These are phyloP conservation scores for Leccinum disarticulatum DNA, from an alignment of 768 basidiomycete genomes.

Conservation along the genomic window DNA sequence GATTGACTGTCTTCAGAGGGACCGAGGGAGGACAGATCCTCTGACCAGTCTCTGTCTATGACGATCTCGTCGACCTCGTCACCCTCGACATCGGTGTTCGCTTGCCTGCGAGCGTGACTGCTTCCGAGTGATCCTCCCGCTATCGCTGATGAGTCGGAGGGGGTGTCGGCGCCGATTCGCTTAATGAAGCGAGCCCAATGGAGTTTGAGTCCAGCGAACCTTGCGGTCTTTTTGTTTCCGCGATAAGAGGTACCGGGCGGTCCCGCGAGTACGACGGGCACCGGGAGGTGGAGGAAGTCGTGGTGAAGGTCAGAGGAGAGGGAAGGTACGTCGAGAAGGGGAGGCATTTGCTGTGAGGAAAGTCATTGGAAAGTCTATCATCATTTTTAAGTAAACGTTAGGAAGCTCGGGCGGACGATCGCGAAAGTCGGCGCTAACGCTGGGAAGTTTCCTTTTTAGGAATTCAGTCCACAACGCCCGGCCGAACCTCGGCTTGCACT, in stretches of 20 bases:
- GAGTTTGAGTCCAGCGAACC: constrained; percentile 38
- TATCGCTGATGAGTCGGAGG: constrained; percentile 52
- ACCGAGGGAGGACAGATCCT: constrained; percentile 51
- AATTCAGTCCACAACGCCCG: not conserved
- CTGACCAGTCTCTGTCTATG: constrained; percentile 70
- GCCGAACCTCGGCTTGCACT: constrained; percentile 17
- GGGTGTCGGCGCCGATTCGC: constrained; percentile 56
- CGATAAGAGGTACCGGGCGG: constrained; percentile 22
- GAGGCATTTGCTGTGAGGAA: not conserved
- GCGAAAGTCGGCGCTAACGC: not conserved
- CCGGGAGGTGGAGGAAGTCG: constrained; percentile 36
- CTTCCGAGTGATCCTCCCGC: constrained; percentile 49
- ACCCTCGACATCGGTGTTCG: constrained; percentile 33
- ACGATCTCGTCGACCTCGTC: constrained; percentile 68
- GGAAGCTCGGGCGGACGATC: not conserved
- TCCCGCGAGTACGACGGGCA: constrained; percentile 40
- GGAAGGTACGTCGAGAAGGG: constrained; percentile 3
- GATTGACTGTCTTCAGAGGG: constrained; percentile 59
- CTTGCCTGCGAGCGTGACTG: constrained; percentile 30
- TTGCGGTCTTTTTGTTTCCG: constrained; percentile 38
- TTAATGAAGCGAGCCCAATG: constrained; percentile 54
- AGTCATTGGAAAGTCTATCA: not conserved
- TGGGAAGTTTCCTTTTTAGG: not conserved
- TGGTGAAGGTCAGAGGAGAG: constrained; percentile 1
- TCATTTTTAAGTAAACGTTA: not conserved